Evolutionary conservation across 176 grass and related monocot species (phyloP), one percentile per base, ranked within the genome.

Genomic region (Chloris gayana): DNA sequence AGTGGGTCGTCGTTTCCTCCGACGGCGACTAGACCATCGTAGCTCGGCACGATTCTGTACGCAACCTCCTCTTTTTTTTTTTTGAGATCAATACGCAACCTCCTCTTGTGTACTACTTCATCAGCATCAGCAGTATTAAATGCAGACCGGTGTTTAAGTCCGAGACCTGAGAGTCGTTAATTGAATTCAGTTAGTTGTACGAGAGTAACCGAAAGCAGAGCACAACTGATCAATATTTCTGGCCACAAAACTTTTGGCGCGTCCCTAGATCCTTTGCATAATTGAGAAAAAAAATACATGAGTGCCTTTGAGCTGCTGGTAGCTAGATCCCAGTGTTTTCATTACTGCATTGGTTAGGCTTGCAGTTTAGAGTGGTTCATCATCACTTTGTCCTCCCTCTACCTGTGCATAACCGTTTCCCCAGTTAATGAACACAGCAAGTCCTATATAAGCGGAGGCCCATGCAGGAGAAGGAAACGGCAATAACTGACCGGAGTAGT

Each of bases 131-230:
- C 27, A 5, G 11, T 12, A 37, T 37, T 80, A 25, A 57, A 58
- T n/a, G 42, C 26, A 37, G 1, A 24, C 42, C n/a, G 21, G 75
- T 71, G 59, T 46, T 85, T 31, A 64, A 64, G 21, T 17, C 21
- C 21, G 14, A 25, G 30, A 32, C 6, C 64, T 35, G 63, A 35
- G 63, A 66, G 8, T n/a, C 32, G 51, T 35, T 24, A 59, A n/a
- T n/a, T n/a, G n/a, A 6, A 37, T 26, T 39, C 13, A 38, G 56
- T 24, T 60, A 58, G 19, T 39, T 19, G 17, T 7, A 44, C 24
- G 6, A 62, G 64, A 62, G 64, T 50, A 87, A 70, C 79, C 65
- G 44, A 82, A 64, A 67, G 59, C 81, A 29, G 69, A 73, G 80
- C 10, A 30, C 17, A 29, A n/a, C n/a, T n/a, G n/a, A n/a, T n/a